Conservation (phyloP, 2,329 filamentous ascomycete genomes). For the Ophiocordyceps camponoti-saundersi region DNA sequence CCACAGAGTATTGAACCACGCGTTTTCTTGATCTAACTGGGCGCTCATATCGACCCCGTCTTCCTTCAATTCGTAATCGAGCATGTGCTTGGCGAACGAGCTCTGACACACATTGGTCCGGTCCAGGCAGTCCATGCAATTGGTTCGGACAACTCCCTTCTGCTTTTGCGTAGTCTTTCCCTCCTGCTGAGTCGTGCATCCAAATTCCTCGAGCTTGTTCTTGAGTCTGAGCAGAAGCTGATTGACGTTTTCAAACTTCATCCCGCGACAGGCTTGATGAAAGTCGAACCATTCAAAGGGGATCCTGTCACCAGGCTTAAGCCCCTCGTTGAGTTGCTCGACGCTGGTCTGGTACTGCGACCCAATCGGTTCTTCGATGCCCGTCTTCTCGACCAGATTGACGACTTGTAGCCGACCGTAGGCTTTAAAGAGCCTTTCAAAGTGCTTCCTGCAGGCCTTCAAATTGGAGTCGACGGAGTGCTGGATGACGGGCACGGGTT, state of each 20-base stretch:
- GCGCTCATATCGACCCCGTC: slow-evolving; percentile 63
- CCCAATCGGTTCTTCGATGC: slow-evolving; percentile 65
- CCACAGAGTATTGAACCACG: slow-evolving; percentile 95
- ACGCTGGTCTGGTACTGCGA: slow-evolving; percentile 57
- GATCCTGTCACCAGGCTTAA: slow-evolving; percentile 22
- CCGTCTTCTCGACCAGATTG: slow-evolving; percentile 78
- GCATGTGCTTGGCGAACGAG: slow-evolving; percentile 66
- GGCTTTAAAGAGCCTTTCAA: slow-evolving; percentile 45
- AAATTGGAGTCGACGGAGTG: slow-evolving; percentile 70
- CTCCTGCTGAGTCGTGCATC: slow-evolving; percentile 46
- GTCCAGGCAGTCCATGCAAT: slow-evolving; percentile 97
- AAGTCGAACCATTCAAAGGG: slow-evolving; percentile 95
- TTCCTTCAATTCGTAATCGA: slow-evolving; percentile 62
- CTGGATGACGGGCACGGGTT: slow-evolving; percentile 67
- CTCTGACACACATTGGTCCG: slow-evolving; percentile 93
- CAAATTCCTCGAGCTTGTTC: slow-evolving; percentile 48
- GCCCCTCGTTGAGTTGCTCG: slow-evolving; percentile 46
- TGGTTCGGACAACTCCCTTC: slow-evolving; percentile 70
- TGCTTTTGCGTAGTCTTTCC: slow-evolving; percentile 34
- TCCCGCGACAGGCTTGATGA: slow-evolving; percentile 76
- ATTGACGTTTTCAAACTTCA: slow-evolving; percentile 94
- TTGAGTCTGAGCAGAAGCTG: slow-evolving; percentile 56
- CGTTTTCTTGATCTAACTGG: slow-evolving; percentile 60
- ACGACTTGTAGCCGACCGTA: slow-evolving; percentile 69
- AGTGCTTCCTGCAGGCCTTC: slow-evolving; percentile 63